A percentile compares a stretch with the other conserved stretches of the same genome.
These are phyloP conservation scores for Astragalus glycyphyllos DNA, from an alignment of 306 rosid genomes.

Conservation along the genomic window DNA sequence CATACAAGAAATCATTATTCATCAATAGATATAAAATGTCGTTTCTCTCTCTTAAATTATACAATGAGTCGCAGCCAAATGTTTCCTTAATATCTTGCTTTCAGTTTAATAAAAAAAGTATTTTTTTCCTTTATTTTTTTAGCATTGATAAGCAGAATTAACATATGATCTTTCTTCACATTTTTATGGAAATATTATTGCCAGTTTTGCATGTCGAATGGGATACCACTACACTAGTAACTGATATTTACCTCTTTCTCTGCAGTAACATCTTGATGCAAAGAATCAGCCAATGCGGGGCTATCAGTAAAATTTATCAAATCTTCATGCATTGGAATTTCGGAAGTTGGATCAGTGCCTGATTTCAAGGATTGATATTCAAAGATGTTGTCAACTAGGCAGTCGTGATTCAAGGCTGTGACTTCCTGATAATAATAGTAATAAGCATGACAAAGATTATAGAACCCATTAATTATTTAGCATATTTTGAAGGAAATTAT, in stretches of 20 bases:
- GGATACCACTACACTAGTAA: too few relatives aligned
- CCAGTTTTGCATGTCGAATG: too few relatives aligned
- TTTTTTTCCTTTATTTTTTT: too few relatives aligned
- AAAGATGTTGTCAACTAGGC: constrained; percentile 38
- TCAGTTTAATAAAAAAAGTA: too few relatives aligned
- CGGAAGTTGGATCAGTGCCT: constrained; percentile 45
- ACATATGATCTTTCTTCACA: too few relatives aligned
- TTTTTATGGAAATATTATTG: too few relatives aligned
- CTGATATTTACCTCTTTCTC: constrained; percentile 50
- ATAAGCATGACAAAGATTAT: constrained; percentile 15
- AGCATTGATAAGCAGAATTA: too few relatives aligned
- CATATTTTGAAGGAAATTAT: constrained; percentile 26
- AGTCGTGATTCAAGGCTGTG: constrained; percentile 47
- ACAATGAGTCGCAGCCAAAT: too few relatives aligned
- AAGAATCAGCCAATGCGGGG: constrained; percentile 49
- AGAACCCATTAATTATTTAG: constrained; percentile 25
- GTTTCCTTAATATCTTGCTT: too few relatives aligned
- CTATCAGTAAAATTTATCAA: constrained; percentile 47
- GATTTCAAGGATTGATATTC: constrained; percentile 52
- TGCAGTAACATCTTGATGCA: constrained; percentile 52
- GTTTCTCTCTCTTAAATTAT: too few relatives aligned
- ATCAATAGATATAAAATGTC: too few relatives aligned
- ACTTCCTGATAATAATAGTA: constrained; percentile 57
- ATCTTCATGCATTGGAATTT: constrained; percentile 54
- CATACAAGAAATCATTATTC: too few relatives aligned